A percentile compares a stretch with the other conserved stretches of the same genome.
Evolutionary conservation across 2,329 filamentous ascomycete species (phyloP).

Genomic region (Westerdykella sp.): DNA sequence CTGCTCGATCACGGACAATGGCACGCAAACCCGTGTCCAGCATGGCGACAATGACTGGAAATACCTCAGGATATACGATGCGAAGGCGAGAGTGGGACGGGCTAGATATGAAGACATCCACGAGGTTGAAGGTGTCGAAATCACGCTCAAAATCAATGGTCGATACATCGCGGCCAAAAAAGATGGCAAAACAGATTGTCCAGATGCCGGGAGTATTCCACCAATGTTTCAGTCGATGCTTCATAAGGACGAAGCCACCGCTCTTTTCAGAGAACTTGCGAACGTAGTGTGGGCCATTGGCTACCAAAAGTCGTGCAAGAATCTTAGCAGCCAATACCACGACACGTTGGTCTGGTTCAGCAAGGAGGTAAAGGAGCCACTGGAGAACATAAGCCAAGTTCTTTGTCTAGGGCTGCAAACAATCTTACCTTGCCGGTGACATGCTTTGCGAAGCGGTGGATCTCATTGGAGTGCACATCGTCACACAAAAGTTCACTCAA

Average conservation of each 20-base stretch:
- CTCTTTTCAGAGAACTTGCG: conserved; percentile 81
- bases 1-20: conserved; percentile 28
- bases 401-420: background rate
- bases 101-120: conserved; percentile 60
- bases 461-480: conserved; percentile 58
- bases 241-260: conserved; percentile 82
- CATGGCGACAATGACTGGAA: conserved; percentile 79
- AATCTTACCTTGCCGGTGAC: conserved; percentile 81
- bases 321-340: conserved; percentile 78
- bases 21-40: conserved; percentile 71
- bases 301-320: conserved; percentile 73
- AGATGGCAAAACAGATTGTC: conserved; percentile 79
- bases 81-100: conserved; percentile 43
- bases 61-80: conserved; percentile 70
- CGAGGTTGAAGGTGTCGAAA: conserved; percentile 67
- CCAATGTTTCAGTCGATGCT: conserved; percentile 73
- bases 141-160: conserved; percentile 65
- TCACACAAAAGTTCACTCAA: conserved; percentile 75
- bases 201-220: conserved; percentile 83
- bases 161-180: conserved; percentile 78
- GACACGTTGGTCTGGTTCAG: conserved; percentile 77
- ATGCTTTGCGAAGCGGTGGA: conserved; percentile 84
- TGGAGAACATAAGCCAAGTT: conserved; percentile 38
- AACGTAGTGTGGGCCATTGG: conserved; percentile 74
- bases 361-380: conserved; percentile 89